These are phyloP conservation scores for Metschnikowia borealis DNA, from an alignment of 805 yeast species.

Conservation along the genomic window DNA sequence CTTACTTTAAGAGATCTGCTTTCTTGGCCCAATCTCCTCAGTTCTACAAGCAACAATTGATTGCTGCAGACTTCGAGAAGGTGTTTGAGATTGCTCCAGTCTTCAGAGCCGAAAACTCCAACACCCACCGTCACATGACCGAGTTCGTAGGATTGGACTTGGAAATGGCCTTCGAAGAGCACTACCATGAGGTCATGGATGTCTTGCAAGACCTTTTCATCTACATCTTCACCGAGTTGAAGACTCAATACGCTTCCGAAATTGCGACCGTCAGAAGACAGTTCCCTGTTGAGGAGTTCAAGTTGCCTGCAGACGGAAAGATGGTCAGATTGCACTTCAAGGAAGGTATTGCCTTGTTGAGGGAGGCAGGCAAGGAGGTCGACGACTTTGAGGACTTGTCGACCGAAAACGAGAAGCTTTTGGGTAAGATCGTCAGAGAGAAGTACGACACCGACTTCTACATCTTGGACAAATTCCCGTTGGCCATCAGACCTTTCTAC, in stretches of 20 bases:
- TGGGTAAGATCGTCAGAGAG: slow-evolving; percentile 88
- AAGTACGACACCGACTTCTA: slow-evolving; percentile 97
- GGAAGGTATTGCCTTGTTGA: slow-evolving; percentile 84
- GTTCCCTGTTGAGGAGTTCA: slow-evolving; percentile 96
- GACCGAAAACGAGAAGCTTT: slow-evolving; percentile 90
- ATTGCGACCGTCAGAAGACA: slow-evolving; percentile 88
- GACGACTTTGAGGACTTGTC: slow-evolving; percentile 87
- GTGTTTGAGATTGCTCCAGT: slow-evolving; percentile 97
- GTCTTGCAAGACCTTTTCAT: slow-evolving; percentile 70
- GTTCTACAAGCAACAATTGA: slow-evolving; percentile 94
- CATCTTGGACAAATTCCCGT: slow-evolving; percentile 96
- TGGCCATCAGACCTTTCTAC: slow-evolving; percentile 95
- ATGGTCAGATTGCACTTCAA: slow-evolving; percentile 87
- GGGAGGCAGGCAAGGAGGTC: slow-evolving; percentile 80
- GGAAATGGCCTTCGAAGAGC: slow-evolving; percentile 98
- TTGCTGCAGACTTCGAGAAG: slow-evolving; percentile 95
- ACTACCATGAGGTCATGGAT: slow-evolving; percentile 84
- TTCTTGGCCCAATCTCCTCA: slow-evolving; percentile 98
- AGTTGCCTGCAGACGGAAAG: slow-evolving; percentile 88
- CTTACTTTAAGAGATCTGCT: slow-evolving; percentile 89
- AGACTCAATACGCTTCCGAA: slow-evolving; percentile 73
- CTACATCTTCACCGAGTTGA: slow-evolving; percentile 82
- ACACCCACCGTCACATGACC: slow-evolving; percentile 99
- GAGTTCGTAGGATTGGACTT: slow-evolving; percentile 96
- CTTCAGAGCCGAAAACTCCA: slow-evolving; percentile 98